These are phyloP conservation scores for Podospora pseudopauciseta DNA, from an alignment of 495 filamentous ascomycete genomes.

Conservation along the genomic window DNA sequence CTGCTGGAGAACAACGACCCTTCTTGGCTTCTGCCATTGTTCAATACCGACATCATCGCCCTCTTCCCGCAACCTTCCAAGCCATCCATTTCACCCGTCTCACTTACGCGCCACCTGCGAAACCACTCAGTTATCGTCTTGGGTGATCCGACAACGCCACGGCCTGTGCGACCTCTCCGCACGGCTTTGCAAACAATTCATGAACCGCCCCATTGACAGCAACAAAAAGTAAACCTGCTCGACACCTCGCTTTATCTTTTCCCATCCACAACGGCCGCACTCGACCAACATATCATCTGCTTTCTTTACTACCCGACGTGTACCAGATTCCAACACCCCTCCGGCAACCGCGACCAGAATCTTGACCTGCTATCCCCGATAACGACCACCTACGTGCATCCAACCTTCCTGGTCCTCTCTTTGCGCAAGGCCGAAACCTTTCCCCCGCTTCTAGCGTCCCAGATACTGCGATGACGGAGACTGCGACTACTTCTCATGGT, in stretches of 20 bases:
- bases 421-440: neutral
- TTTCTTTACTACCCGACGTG: neutral
- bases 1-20: neutral
- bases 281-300: neutral
- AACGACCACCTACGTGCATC: neutral
- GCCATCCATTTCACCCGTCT: neutral
- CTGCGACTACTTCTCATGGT: slow-evolving; percentile 64
- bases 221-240: neutral
- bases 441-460: slow-evolving; percentile 4
- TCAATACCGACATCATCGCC: neutral
- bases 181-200: neutral
- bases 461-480: slow-evolving; percentile 57
- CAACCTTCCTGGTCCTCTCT: neutral
- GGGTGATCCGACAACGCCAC: neutral
- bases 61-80: neutral
- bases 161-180: neutral
- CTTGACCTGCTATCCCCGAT: neutral
- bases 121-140: neutral
- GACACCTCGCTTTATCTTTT: neutral
- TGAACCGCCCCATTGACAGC: neutral
- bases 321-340: neutral
- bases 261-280: neutral
- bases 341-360: neutral
- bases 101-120: neutral
- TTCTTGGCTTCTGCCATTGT: slow-evolving; percentile 3